Conservation (phyloP, 805 yeast species). For the Blastobotrys peoriensis region DNA sequence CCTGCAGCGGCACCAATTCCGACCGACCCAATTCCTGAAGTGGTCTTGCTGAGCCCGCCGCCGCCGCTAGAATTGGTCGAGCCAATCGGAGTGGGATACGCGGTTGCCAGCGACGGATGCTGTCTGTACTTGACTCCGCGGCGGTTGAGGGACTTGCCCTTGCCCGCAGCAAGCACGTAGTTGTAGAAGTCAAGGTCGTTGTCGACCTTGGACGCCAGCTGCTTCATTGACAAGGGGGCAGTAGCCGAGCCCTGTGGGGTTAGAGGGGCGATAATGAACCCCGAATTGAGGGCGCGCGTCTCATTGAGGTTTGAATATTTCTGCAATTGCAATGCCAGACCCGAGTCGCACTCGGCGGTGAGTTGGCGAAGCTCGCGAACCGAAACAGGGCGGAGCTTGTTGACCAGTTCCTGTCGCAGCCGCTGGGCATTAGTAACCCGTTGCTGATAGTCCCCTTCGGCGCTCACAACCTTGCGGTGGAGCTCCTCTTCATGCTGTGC, state of each 20-base stretch:
- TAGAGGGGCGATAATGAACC: constrained; percentile 75
- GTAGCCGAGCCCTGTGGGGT: constrained; percentile 36
- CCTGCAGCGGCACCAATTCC: constrained; percentile 10
- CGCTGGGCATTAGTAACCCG: constrained; percentile 69
- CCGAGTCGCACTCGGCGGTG: constrained; percentile 82
- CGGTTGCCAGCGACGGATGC: constrained; percentile 27
- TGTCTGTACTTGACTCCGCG: constrained; percentile 28
- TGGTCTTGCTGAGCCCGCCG: constrained; percentile 6
- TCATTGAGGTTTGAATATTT: constrained; percentile 86
- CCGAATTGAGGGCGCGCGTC: constrained; percentile 74
- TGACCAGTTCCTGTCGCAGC: constrained; percentile 64
- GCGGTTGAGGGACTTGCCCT: constrained; percentile 27
- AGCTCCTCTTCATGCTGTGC: constrained; percentile 89
- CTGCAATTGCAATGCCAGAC: constrained; percentile 80
- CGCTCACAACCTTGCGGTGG: constrained; percentile 67
- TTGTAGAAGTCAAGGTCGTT: constrained; percentile 77
- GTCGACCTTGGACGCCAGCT: constrained; percentile 69
- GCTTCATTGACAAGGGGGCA: constrained; percentile 61
- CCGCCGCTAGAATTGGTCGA: neutral
- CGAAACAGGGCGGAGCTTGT: constrained; percentile 69
- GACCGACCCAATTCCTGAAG: constrained; percentile 5
- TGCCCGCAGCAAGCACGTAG: constrained; percentile 42
- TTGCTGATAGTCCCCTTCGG: constrained; percentile 81
- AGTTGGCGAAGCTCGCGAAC: constrained; percentile 67
- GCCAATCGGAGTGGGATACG: constrained; percentile 10